Conservation (phyloP, 805 yeast species). For the Saccharomycopsis oosterbeekiorum region DNA sequence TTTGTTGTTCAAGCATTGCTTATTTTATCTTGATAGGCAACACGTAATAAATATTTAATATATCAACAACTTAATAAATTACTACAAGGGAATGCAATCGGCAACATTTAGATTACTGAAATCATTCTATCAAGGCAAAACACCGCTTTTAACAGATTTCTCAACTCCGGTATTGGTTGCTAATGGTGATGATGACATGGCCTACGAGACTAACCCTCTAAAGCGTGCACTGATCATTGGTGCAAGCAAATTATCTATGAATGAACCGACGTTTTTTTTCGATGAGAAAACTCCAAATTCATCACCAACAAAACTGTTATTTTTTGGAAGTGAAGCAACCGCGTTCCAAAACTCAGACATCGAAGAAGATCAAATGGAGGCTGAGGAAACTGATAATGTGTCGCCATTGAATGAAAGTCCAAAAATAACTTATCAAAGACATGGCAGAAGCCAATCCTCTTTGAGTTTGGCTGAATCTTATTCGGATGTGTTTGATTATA, state of each 20-base stretch:
- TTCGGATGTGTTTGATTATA: conserved; percentile 15
- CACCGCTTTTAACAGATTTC: conserved; percentile 12
- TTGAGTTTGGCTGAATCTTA: conserved; percentile 14
- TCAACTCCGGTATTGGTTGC: conserved; percentile 18
- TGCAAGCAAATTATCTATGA: conserved; percentile 21
- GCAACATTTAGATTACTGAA: conserved; percentile 7
- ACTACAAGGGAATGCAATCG: background rate
- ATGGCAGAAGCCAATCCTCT: conserved; percentile 14
- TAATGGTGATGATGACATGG: conserved; percentile 17
- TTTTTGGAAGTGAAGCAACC: background rate
- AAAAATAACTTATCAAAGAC: conserved; percentile 8
- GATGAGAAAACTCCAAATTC: conserved; percentile 15
- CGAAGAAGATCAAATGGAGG: background rate
- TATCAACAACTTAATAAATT: too few species aligned
- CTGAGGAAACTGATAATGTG: background rate
- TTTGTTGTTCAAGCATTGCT: too few species aligned
- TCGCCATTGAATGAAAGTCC: background rate
- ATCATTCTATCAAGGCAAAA: conserved; percentile 5
- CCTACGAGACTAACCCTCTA: conserved; percentile 19
- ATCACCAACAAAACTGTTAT: conserved; percentile 9
- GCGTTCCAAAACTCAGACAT: background rate
- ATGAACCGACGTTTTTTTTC: conserved; percentile 21
- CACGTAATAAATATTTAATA: background rate
- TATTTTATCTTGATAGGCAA: background rate
- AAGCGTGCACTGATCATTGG: conserved; percentile 2